phyloP scores from a whole-genome alignment of 2,329 filamentous ascomycete genomes.

The Eutypella sp. region DNA sequence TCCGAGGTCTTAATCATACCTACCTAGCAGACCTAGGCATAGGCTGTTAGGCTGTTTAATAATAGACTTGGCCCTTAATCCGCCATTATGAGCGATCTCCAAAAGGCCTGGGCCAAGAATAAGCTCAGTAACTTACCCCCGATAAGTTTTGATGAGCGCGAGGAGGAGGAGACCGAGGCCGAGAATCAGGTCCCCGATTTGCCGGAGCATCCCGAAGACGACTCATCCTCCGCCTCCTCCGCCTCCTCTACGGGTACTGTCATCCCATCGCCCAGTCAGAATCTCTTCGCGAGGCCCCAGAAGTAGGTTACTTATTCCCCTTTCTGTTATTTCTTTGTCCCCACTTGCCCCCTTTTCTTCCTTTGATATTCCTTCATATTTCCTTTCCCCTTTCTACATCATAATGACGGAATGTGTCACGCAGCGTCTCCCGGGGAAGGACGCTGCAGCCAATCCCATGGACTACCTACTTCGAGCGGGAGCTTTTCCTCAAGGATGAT shows the following conservation, averaged over 20 bases:
- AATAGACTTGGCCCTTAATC: no score
- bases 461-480: constrained; percentile 87
- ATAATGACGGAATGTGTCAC: constrained; percentile 20
- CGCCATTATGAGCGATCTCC: constrained; percentile 73
- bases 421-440: constrained; percentile 45
- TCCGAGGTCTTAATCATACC: no score
- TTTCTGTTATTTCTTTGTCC: not conserved
- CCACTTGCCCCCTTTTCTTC: constrained; percentile 7
- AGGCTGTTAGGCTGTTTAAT: no score
- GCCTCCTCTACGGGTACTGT: constrained; percentile 91
- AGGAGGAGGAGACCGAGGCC: no score
- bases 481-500: constrained; percentile 64
- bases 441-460: constrained; percentile 67
- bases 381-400: constrained; percentile 3
- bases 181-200: constrained; percentile 37
- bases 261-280: constrained; percentile 69
- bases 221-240: constrained; percentile 75
- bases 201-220: constrained; percentile 50
- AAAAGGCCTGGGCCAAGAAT: constrained; percentile 72
- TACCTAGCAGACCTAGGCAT: no score
- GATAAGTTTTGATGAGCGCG: constrained; percentile 46
- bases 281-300: constrained; percentile 66
- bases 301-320: constrained; percentile 44
- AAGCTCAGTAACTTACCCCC: constrained; percentile 58
- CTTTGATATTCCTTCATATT: constrained; percentile 1